Base-by-base conservation (phyloP, 164 flowering plant genomes). In the Aristolochia fimbriata region DNA sequence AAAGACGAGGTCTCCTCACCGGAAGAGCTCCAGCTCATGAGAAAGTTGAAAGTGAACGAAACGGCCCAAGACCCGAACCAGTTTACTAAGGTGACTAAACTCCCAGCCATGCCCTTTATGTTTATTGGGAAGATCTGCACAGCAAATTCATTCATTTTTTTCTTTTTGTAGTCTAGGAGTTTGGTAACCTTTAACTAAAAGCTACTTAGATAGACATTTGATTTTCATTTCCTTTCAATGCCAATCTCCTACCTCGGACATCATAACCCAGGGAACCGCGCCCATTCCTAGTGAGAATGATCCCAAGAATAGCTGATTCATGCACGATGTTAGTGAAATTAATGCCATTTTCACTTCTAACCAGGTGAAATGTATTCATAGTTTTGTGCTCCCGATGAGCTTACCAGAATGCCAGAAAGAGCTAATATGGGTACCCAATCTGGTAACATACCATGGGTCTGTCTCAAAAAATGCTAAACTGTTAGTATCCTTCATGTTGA, bases 21-120 rank as follows among this genome's bases (percentile, higher is more conserved):
- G 45, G 74, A 83, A 41, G 92, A 82, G 79, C 92, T 93, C 98
- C 97, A 93, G 66, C 64, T 62, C 80, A 80, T 78, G 45, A 92
- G 85, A 62, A 73, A 90, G 75, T 83, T 87, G 85, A 80, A 93
- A 46, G 94, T 81, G 75, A 79, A 90, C 43, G 98, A 87, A 68
- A 84, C 67, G 8, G 73, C 72, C 98, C 98, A 89, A 47, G 98
- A 86, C 14, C 89, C 86, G 59, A 83, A 81, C 98, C 98, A 92
- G 64, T 85, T 85, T 59, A 81, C 83, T n/a, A 88, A 67, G 47
- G 96, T 87, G 57, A 93, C 88, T 13, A 92, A 61, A 74, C 98
- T 83, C 69, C 98, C 96, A 13, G 90, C 96, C 15, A 61, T 76
- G 68, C 96, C 96, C 82, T 92, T 92, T 7, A 89, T 73, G 65